These are phyloP conservation scores for Leucogyrophana mollusca DNA, from an alignment of 768 basidiomycete genomes.

Conservation along the genomic window DNA sequence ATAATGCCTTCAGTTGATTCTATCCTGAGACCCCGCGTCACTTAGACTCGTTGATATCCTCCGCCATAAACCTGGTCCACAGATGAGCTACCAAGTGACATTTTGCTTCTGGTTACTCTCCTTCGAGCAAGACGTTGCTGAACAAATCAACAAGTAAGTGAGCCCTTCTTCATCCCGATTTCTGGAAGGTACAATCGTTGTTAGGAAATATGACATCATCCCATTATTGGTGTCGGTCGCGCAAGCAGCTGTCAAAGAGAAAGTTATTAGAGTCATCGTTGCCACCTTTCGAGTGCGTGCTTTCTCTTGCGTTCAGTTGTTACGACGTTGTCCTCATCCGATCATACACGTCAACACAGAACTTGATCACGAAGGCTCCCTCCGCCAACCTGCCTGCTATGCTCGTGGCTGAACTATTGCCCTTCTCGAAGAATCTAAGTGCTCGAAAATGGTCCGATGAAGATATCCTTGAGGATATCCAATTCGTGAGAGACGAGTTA, in stretches of 20 bases:
- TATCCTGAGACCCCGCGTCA: neutral
- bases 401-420: constrained; percentile 83
- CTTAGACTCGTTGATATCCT: constrained; percentile 80
- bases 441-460: constrained; percentile 92
- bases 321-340: constrained; percentile 4
- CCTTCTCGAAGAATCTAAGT: constrained; percentile 82
- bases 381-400: constrained; percentile 87
- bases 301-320: neutral
- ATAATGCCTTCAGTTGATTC: too few relatives aligned
- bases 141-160: constrained; percentile 81
- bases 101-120: constrained; percentile 94
- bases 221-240: constrained; percentile 82
- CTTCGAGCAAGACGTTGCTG: constrained; percentile 83
- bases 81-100: constrained; percentile 93
- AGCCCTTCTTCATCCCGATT: neutral
- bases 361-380: constrained; percentile 88
- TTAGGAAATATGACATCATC: constrained; percentile 86
- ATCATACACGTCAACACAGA: constrained; percentile 42
- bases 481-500: constrained; percentile 86
- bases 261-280: constrained; percentile 90
- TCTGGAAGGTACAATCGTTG: neutral
- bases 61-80: constrained; percentile 78
- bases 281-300: constrained; percentile 80
- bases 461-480: constrained; percentile 89
- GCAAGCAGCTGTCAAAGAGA: constrained; percentile 92